These are phyloP conservation scores for Stemphylium beticola DNA, from an alignment of 2,329 filamentous ascomycete genomes.

Conservation along the genomic window DNA sequence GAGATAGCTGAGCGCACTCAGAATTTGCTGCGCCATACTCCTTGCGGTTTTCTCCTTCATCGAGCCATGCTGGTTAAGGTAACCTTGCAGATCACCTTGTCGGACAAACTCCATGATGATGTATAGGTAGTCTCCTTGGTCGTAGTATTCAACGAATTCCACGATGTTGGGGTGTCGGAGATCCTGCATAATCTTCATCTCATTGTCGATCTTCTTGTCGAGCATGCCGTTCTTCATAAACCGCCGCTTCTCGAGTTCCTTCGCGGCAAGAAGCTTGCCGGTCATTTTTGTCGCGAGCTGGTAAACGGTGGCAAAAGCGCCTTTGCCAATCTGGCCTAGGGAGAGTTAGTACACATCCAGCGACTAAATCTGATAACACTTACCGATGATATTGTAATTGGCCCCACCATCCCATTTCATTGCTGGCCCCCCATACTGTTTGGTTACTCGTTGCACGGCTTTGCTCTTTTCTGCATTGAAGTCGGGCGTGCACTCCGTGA, in stretches of 20 bases:
- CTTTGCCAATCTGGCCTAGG: constrained; percentile 77
- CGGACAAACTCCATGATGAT: constrained; percentile 97
- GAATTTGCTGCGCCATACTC: constrained; percentile 74
- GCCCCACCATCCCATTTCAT: constrained; percentile 82
- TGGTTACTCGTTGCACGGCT: constrained; percentile 33
- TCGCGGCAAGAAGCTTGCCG: constrained; percentile 84
- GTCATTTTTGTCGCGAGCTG: constrained; percentile 85
- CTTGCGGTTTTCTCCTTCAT: constrained; percentile 74
- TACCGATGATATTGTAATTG: constrained; percentile 77
- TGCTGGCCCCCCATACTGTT: constrained; percentile 54
- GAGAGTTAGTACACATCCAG: constrained; percentile 5
- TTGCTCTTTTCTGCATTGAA: constrained; percentile 31
- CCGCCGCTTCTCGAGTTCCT: constrained; percentile 89
- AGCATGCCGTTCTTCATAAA: constrained; percentile 92
- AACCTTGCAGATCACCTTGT: constrained; percentile 80
- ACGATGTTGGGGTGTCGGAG: constrained; percentile 90
- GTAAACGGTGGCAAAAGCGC: constrained; percentile 93
- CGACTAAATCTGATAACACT: not conserved
- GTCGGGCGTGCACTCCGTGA: constrained; percentile 49
- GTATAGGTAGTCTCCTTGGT: constrained; percentile 80
- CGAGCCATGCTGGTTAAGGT: constrained; percentile 66
- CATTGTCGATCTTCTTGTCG: constrained; percentile 92
- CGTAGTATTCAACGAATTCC: constrained; percentile 85
- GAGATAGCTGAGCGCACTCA: constrained; percentile 84
- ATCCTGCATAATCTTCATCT: constrained; percentile 93